Evolutionary conservation across 1,139 yeast genomes (phyloP).

Genomic region (Kurtzmaniella natalensis): DNA sequence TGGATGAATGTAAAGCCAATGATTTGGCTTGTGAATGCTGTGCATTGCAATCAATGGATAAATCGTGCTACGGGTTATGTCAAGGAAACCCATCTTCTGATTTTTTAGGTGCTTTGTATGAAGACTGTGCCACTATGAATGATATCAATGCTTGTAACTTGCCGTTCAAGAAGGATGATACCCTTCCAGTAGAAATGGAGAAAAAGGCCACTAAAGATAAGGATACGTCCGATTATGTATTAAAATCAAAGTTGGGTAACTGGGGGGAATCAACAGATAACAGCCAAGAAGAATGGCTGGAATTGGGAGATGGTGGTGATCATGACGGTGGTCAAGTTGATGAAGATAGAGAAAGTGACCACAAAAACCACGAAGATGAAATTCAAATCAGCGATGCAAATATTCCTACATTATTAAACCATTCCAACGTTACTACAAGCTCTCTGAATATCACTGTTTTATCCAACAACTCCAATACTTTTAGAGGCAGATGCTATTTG

Average conservation of each 20-base stretch:
- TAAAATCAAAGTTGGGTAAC: slow-evolving; percentile 1
- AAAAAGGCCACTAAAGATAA: background rate
- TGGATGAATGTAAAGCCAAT: slow-evolving; percentile 48
- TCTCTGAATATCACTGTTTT: no score
- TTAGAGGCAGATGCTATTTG: no score
- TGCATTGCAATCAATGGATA: slow-evolving; percentile 45
- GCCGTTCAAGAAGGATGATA: slow-evolving; percentile 42
- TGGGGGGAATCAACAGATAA: no score
- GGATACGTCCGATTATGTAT: background rate
- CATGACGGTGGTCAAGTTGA: no score
- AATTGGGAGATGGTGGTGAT: no score
- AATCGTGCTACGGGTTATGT: slow-evolving; percentile 44
- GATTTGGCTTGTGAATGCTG: slow-evolving; percentile 56
- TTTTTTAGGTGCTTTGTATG: slow-evolving; percentile 39
- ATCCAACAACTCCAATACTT: no score
- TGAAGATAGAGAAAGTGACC: no score
- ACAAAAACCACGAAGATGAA: no score
- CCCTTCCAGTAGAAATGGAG: background rate
- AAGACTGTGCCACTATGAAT: slow-evolving; percentile 42
- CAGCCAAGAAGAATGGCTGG: no score
- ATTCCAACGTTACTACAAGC: no score
- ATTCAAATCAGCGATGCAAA: no score
- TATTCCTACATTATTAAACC: no score
- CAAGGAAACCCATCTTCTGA: slow-evolving; percentile 47
- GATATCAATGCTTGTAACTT: slow-evolving; percentile 49